phyloP scores from a whole-genome alignment of 2,329 filamentous ascomycete species.

The Xylaria sp. region DNA sequence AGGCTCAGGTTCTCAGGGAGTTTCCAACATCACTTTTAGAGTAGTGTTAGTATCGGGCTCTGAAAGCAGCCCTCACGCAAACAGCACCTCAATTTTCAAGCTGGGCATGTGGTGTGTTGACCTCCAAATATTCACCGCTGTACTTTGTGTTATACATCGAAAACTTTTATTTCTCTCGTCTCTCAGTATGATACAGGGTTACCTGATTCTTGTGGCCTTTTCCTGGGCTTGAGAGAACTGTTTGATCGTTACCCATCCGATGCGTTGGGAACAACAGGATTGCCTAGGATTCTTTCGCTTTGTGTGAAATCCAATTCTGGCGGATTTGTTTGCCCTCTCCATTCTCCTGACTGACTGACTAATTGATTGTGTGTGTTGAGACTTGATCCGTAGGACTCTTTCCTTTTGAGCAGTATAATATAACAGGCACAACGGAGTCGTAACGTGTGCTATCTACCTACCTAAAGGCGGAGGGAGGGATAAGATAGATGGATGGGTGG shows the following conservation, averaged over 20 bases:
- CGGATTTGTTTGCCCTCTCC: not conserved
- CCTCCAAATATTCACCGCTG: not conserved
- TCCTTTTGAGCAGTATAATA: not conserved
- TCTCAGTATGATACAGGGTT: not conserved
- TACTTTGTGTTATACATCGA: slow-evolving; percentile 7
- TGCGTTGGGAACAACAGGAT: not conserved
- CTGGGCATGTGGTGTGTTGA: slow-evolving; percentile 4
- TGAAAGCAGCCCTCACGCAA: slow-evolving; percentile 7
- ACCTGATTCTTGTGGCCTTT: not conserved
- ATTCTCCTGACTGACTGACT: too few relatives aligned
- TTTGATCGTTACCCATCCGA: not conserved
- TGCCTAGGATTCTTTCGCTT: not conserved
- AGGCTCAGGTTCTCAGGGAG: slow-evolving; percentile 10
- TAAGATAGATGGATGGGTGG: not conserved
- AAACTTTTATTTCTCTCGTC: slow-evolving; percentile 10
- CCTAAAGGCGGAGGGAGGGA: not conserved
- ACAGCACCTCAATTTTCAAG: not conserved
- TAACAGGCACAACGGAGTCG: too few relatives aligned
- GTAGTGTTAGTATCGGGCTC: slow-evolving; percentile 20
- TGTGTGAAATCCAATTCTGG: not conserved
- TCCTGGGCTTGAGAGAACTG: not conserved
- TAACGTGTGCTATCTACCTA: not conserved
- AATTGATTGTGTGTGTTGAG: not conserved
- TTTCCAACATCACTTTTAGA: slow-evolving; percentile 32
- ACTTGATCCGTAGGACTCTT: not conserved